Evolutionary conservation across 2,329 filamentous ascomycete genomes (phyloP), one percentile per base, ranked within the genome.

Genomic region (Fusarium illudens): DNA sequence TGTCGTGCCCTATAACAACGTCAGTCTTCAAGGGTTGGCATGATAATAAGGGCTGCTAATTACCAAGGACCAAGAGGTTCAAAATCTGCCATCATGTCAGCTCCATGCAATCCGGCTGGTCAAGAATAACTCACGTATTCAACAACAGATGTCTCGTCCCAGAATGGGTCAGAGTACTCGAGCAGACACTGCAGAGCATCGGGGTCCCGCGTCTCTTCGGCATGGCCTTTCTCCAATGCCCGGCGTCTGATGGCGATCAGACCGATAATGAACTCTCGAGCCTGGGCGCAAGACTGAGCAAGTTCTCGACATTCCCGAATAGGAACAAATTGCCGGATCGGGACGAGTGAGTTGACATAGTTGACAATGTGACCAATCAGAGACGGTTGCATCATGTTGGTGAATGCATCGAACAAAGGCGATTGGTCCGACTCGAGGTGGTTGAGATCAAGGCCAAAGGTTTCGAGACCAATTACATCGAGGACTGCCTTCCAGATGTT

Each of bases 1-100:
- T 84, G 57, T 84, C 82, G 58, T 84, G 80, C 42, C 73, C 71
- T 68, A 6, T 11, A n/a, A n/a, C 22, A 36, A 17, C 12, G 32
- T 52, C 32, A 49, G 15, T 56, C 36, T 20, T 5, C 6, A 3
- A 4, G 11, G 12, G n/a, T 33, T 7, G 13, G 22, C 3, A 20
- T 17, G 3, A 3, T 12, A 11, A 29, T 12, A 11, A 29, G 5
- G 9, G 13, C 27, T 27, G 2, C n/a, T 52, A n/a, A 64, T 55
- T 57, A 34, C 81, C 82, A 13, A 82, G 79, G 1, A 80, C 76
- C 32, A 83, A 71, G 64, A 83, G 79, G 8, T 82, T 83, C 71
- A 84, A 75, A 22, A 81, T 64, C 68, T 83, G 74, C 34, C 76
- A 75, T 25, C 19, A 77, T 19, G 44, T 80, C 75, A 57, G 78